Evolutionary conservation across 768 basidiomycete genomes (phyloP).

Genomic region (Boletus patriciae): DNA sequence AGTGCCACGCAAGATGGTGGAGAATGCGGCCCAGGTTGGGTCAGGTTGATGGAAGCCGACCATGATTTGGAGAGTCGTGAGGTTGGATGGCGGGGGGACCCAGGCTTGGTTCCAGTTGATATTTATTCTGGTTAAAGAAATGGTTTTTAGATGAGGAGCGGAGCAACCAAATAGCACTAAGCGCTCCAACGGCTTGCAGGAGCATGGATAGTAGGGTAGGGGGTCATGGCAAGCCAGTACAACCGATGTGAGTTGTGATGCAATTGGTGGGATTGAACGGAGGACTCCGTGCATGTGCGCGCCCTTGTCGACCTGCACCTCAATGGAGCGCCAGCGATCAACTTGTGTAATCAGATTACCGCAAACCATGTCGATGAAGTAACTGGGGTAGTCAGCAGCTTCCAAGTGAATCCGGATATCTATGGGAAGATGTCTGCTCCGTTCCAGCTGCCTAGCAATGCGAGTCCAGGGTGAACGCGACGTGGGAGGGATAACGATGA

Average conservation of each 20-base stretch:
- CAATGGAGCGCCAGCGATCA: not conserved
- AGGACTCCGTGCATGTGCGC: not conserved
- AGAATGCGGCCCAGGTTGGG: not conserved
- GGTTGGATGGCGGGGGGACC: not conserved
- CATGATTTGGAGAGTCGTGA: not conserved
- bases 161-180: not conserved
- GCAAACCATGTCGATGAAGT: too few relatives aligned
- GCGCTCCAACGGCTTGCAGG: too few relatives aligned
- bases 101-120: not conserved
- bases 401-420: not conserved
- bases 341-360: not conserved
- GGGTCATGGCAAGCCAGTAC: not conserved
- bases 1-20: not conserved
- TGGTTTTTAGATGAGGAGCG: not conserved
- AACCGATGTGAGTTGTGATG: not conserved
- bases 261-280: not conserved
- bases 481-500: not conserved
- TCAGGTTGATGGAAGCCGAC: rapidly evolving
- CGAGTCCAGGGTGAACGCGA: not conserved
- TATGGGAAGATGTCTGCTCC: not conserved
- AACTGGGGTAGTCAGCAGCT: too few relatives aligned
- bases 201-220: too few relatives aligned
- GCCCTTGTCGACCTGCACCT: not conserved
- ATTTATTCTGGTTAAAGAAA: not conserved
- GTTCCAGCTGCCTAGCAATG: not conserved